Base-by-base conservation (phyloP, 2,329 filamentous ascomycete genomes). In the Dothiorella sarmentorum region DNA sequence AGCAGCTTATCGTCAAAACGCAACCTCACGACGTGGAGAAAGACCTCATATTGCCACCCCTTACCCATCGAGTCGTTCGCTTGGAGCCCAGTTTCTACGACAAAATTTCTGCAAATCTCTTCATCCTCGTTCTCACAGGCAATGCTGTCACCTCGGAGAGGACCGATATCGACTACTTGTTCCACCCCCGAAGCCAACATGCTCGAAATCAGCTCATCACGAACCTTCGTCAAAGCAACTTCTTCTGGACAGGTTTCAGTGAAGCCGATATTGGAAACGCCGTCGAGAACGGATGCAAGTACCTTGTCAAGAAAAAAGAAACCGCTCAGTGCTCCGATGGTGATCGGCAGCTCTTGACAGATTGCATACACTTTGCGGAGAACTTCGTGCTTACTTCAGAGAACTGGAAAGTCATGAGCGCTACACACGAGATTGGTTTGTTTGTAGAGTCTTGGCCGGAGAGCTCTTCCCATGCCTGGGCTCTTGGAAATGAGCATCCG, bases 141-240 rank as follows among this genome's bases (percentile, higher is more conserved):
- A 97, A 97, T 68, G 86, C 91, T 0, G 85, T 97, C 0, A 92
- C 92, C 22, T 96, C 91, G 4, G 90, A 97, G 68, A 80, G 92
- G 10, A 85, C 82, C 0, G 93, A 93, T 65, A 79, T 83, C 58
- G 92, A 97, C 69, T 97, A 96, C 68, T 87, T 97, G 63, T 97
- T 97, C 65, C 89, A 96, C 65, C 82, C 84, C 0, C 85, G 82
- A 11, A 92, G 92, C 65, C 77, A 82, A 27, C 87, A 85, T 62
- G 80, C 81, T 37, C 76, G 96, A 11, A 75, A 86, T 24, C 78
- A 84, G 56, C 76, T 96, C 2, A 87, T 96, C 4, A 82, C 81
- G 58, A 96, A 97, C 67, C 72, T 96, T 43, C 84, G 90, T 17
- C 88, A 94, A 67, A 87, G 90, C 6, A 90, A 89, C 49, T 96